Conservation (phyloP, 1,284 basidiomycete genomes). For the Pulveroboletus ridleyi region DNA sequence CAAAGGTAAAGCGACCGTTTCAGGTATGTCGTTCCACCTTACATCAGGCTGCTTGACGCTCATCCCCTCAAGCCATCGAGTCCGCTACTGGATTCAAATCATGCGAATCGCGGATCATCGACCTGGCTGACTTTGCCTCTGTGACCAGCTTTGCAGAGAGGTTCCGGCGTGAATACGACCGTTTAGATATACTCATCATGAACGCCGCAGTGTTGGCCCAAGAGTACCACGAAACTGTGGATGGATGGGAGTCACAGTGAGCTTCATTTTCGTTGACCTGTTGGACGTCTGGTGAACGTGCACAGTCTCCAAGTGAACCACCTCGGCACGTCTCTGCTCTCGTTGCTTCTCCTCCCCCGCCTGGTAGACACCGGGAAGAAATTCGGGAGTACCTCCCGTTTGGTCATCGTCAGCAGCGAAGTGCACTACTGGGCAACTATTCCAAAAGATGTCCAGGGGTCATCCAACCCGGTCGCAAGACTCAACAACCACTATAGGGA, state of each 20-base stretch:
- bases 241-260: constrained; percentile 30
- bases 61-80: constrained; percentile 17
- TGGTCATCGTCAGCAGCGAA: constrained; percentile 27
- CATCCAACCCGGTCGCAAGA: constrained; percentile 37
- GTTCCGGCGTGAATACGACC: constrained; percentile 17
- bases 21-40: background rate
- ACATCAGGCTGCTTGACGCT: background rate
- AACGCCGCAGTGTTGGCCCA: constrained; percentile 19
- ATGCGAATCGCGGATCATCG: constrained; percentile 19
- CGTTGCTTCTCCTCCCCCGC: constrained; percentile 24
- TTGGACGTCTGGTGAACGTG: background rate
- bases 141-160: constrained; percentile 25
- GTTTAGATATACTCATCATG: constrained; percentile 31
- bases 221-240: constrained; percentile 15
- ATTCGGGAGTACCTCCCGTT: constrained; percentile 20
- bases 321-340: constrained; percentile 27
- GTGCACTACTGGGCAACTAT: constrained; percentile 32
- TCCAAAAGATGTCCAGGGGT: constrained; percentile 33
- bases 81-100: constrained; percentile 14
- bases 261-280: background rate
- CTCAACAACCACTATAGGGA: constrained; percentile 41
- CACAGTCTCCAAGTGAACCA: constrained; percentile 34
- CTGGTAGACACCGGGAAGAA: constrained; percentile 26
- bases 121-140: constrained; percentile 29
- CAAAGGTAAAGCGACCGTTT: constrained; percentile 43